These are phyloP conservation scores for Gilbertella persicaria DNA, from an alignment of 371 early-diverging fungal genomes.

Conservation along the genomic window DNA sequence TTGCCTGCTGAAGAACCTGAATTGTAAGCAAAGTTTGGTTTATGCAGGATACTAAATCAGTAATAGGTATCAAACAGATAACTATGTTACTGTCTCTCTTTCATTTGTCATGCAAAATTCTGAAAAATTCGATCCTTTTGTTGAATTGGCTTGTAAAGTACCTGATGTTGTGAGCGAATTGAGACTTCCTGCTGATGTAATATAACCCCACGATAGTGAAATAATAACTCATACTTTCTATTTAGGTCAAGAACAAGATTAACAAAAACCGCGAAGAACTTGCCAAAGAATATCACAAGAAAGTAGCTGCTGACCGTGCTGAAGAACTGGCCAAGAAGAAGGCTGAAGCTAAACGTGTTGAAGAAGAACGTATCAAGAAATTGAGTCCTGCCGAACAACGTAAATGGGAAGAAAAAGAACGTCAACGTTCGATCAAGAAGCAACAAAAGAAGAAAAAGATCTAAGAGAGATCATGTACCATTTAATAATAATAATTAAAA, in stretches of 20 bases:
- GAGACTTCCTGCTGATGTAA: conserved; percentile 31
- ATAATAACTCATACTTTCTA: background rate
- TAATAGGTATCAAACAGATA: conserved; percentile 14
- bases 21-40: conserved; percentile 15
- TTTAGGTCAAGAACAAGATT: conserved; percentile 33
- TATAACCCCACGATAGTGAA: no score
- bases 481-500: no score
- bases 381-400: conserved; percentile 68
- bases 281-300: conserved; percentile 52
- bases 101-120: conserved; percentile 29
- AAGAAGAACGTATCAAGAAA: conserved; percentile 67
- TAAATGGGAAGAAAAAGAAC: conserved; percentile 78
- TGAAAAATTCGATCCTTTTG: conserved; percentile 26
- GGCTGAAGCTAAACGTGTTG: conserved; percentile 69
- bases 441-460: conserved; percentile 55
- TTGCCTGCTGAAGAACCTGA: conserved; percentile 52
- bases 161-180: conserved; percentile 34
- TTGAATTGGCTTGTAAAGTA: conserved; percentile 37
- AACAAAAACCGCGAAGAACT: conserved; percentile 50
- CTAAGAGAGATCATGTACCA: no score
- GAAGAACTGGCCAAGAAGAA: conserved; percentile 52
- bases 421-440: conserved; percentile 63
- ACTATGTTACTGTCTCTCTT: conserved; percentile 12
- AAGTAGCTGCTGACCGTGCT: conserved; percentile 48
- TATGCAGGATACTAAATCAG: background rate